A percentile compares a stretch with the other conserved stretches of the same genome.
phyloP scores from a whole-genome alignment of 2,329 filamentous ascomycete species.

The Neopestalotiopsis sp. region DNA sequence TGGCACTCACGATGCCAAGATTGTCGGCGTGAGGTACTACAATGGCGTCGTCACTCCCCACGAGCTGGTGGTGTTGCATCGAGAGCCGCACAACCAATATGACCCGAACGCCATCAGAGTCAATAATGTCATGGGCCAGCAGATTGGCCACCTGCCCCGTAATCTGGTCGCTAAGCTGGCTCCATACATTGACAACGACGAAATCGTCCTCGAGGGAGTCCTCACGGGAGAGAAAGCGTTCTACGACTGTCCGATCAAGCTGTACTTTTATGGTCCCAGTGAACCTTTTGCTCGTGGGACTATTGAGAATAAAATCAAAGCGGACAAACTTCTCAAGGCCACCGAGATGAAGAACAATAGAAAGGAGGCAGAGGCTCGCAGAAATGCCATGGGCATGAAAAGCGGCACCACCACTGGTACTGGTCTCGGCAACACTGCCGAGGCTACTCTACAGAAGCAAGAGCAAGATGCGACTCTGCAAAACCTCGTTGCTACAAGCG shows the following conservation, averaged over 20 bases:
- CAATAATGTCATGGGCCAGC: slow-evolving; percentile 74
- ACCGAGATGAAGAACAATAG: slow-evolving; percentile 62
- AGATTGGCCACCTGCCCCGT: slow-evolving; percentile 81
- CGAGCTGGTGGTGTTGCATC: slow-evolving; percentile 62
- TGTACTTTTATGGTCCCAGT: slow-evolving; percentile 73
- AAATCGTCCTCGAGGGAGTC: slow-evolving; percentile 70
- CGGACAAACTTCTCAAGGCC: slow-evolving; percentile 66
- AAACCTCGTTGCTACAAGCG: slow-evolving; percentile 69
- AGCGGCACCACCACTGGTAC: slow-evolving; percentile 42
- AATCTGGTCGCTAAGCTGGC: slow-evolving; percentile 73
- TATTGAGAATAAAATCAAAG: slow-evolving; percentile 68
- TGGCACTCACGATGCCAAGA: slow-evolving; percentile 56
- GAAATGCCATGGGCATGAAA: slow-evolving; percentile 47
- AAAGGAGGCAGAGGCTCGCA: slow-evolving; percentile 58
- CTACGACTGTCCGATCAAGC: slow-evolving; percentile 75
- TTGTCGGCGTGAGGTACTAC: slow-evolving; percentile 63
- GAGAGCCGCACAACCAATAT: slow-evolving; percentile 70
- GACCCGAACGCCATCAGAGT: slow-evolving; percentile 80
- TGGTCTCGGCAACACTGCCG: slow-evolving; percentile 38
- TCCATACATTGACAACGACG: slow-evolving; percentile 69
- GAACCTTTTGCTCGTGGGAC: slow-evolving; percentile 55
- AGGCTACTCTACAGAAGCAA: slow-evolving; percentile 24
- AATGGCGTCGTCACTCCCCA: slow-evolving; percentile 61
- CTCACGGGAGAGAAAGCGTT: slow-evolving; percentile 69
- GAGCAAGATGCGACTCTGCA: slow-evolving; percentile 58